A percentile compares a stretch with the other conserved stretches of the same genome.
Evolutionary conservation across 495 filamentous ascomycete genomes (phyloP).

Genomic region (Tetracladium marchalianum): DNA sequence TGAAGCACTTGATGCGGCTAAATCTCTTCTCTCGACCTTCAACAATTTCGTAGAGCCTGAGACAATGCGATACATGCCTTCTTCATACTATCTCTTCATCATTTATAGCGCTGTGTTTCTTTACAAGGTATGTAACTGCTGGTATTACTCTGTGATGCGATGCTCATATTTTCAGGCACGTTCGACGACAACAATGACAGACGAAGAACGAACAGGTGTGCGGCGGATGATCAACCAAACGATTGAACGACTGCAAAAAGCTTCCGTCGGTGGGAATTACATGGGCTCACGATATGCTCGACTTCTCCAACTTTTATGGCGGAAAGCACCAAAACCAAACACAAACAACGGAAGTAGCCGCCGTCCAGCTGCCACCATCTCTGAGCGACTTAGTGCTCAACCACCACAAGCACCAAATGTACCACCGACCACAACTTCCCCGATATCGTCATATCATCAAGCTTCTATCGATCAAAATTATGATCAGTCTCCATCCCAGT

Average conservation of each 20-base stretch:
- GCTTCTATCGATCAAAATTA: too few relatives aligned
- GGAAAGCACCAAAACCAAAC: constrained; percentile 10
- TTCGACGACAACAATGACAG: constrained; percentile 20
- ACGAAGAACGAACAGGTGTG: constrained; percentile 17
- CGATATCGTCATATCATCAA: too few relatives aligned
- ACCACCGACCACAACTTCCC: too few relatives aligned
- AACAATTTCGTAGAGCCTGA: constrained; percentile 44
- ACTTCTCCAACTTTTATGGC: constrained; percentile 18
- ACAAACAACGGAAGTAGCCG: background rate
- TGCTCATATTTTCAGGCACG: constrained; percentile 9
- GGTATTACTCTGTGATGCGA: background rate
- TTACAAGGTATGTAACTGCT: constrained; percentile 12
- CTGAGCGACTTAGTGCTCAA: too few relatives aligned
- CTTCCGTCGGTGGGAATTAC: constrained; percentile 15
- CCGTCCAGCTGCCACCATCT: background rate
- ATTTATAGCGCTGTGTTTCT: constrained; percentile 26
- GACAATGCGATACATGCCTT: constrained; percentile 48
- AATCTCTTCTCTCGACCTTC: constrained; percentile 45
- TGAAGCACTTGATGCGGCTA: constrained; percentile 53
- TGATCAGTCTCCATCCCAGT: too few relatives aligned
- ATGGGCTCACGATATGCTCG: constrained; percentile 20
- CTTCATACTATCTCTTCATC: constrained; percentile 46
- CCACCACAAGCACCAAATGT: too few relatives aligned
- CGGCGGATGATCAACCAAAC: constrained; percentile 18
- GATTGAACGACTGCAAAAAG: constrained; percentile 17